A percentile compares a stretch with the other conserved stretches of the same genome.
Conservation (phyloP, 2,329 filamentous ascomycete genomes). For the Biscogniauxia mediterranea region DNA sequence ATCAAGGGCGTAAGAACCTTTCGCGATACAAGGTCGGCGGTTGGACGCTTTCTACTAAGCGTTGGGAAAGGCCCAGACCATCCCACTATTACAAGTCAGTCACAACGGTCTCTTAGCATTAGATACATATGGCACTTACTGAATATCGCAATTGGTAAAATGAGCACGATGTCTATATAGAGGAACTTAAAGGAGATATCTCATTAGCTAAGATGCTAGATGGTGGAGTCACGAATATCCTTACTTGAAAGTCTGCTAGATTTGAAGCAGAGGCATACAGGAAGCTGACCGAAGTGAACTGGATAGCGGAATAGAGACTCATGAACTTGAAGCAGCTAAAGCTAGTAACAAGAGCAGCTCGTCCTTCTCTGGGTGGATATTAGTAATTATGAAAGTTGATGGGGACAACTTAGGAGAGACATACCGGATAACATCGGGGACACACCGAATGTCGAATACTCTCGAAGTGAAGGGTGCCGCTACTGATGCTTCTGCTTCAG, state of each 20-base stretch:
- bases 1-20: conserved; percentile 89
- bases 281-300: conserved; percentile 96
- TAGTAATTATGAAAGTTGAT: conserved; percentile 4
- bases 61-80: conserved; percentile 84
- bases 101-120: conserved; percentile 8
- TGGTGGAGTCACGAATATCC: neutral
- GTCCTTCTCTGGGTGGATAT: conserved; percentile 65
- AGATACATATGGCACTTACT: conserved; percentile 50
- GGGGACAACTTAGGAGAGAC: conserved; percentile 11
- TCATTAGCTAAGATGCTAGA: conserved; percentile 7
- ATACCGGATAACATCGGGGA: conserved; percentile 83
- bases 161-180: conserved; percentile 89
- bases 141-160: conserved; percentile 94
- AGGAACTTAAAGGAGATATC: conserved; percentile 59
- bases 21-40: conserved; percentile 84
- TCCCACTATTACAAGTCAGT: conserved; percentile 60
- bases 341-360: conserved; percentile 93
- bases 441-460: conserved; percentile 94
- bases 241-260: conserved; percentile 86
- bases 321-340: conserved; percentile 99
- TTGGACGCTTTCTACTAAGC: conserved; percentile 82
- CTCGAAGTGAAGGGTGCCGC: conserved; percentile 97
- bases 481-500: conserved; percentile 94
- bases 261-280: conserved; percentile 93
- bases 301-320: conserved; percentile 98